These are phyloP conservation scores for Penicillium roqueforti DNA, from an alignment of 495 filamentous ascomycete species.

Conservation along the genomic window DNA sequence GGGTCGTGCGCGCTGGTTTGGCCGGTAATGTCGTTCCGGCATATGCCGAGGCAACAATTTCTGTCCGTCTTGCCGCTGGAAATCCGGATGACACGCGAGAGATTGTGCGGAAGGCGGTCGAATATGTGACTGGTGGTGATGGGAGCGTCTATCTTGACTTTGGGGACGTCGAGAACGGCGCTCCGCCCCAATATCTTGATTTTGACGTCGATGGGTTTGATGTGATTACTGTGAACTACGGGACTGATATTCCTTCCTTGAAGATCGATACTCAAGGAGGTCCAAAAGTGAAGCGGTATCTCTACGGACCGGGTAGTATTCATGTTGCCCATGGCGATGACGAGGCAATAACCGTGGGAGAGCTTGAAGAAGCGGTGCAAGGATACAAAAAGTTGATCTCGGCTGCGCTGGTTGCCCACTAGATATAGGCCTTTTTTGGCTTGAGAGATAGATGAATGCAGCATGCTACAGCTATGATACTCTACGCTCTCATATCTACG, in stretches of 20 bases:
- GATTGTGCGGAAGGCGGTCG: not conserved
- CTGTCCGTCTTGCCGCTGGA: not conserved
- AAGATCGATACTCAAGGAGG: not conserved
- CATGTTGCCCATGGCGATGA: slow-evolving; percentile 73
- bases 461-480: not conserved
- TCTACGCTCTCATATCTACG: not conserved
- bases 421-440: not conserved
- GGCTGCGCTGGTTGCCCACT: not conserved
- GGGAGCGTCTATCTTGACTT: not conserved
- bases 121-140: not conserved
- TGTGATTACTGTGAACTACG: slow-evolving; percentile 66
- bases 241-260: slow-evolving; percentile 65
- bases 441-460: not conserved
- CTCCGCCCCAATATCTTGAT: not conserved
- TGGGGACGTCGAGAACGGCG: not conserved
- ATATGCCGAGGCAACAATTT: not conserved
- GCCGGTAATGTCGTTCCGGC: not conserved
- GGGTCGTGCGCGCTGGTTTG: not conserved
- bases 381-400: slow-evolving; percentile 48
- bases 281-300: slow-evolving; percentile 61
- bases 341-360: slow-evolving; percentile 62
- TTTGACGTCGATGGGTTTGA: slow-evolving; percentile 51
- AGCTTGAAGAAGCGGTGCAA: slow-evolving; percentile 60
- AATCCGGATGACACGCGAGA: not conserved
- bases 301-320: slow-evolving; percentile 77